Evolutionary conservation across 768 basidiomycete genomes (phyloP), one percentile per base, ranked within the genome.

Genomic region (Clavulina sp.): DNA sequence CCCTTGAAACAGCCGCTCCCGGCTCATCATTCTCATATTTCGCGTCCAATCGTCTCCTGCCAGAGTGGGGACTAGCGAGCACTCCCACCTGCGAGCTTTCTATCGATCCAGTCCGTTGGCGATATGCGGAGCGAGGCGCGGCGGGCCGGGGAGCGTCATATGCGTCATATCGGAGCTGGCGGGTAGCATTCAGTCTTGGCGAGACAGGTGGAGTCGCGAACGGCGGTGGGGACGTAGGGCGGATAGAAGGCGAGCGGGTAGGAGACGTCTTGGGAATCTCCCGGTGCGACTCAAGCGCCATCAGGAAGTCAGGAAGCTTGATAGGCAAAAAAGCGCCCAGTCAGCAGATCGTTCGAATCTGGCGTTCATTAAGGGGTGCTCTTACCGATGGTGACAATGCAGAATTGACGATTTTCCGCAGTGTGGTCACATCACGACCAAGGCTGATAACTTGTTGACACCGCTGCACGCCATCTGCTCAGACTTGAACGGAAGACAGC

Each of bases 371-470:
- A n/a, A 38, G 13, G 36, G 1, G 36, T 1, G 16, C 43, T 13
- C 43, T 13, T 28, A 46, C 43, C 9, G 43, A 46, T 13, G 43
- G 26, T 9, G 43, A 46, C 26, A 13, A 13, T 9, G 43, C 43
- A 46, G 43, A 16, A 13, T 9, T 9, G 9, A 26, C 43, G 9
- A 46, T 13, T 46, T 9, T 13, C 26, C 24, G 13, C 26, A 86
- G 69, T 4, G 65, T 55, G 6, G 67, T 61, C 56, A 67, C 71
- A 50, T 78, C 65, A 19, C 63, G 60, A 4, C 65, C 66, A 16
- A 82, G 63, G 7, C 64, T 65, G 29, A 76, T 57, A 60, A 87
- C 85, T 60, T 83, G 78, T 24, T 74, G 69, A 59, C 82, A 85
- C 51, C 84, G 74, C 84, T 87, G 50, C 31, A 36, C 28, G 52